A percentile compares a stretch with the other conserved stretches of the same genome.
phyloP scores from a whole-genome alignment of 306 rosid genomes.

The Herpetospermum pedunculosum region DNA sequence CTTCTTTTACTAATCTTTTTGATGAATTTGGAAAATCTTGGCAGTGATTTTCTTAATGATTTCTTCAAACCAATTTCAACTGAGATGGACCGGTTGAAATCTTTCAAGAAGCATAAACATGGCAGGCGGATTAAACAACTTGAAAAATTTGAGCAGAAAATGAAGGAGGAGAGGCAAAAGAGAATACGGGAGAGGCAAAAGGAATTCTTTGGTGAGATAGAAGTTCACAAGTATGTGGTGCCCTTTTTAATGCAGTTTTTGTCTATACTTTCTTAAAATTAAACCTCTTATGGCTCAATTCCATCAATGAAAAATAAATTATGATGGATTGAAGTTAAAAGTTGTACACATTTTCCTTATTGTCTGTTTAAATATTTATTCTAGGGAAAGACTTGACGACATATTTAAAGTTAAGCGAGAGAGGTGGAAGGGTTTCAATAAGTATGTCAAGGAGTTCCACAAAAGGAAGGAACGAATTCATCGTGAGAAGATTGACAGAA shows the following conservation, averaged over 20 bases:
- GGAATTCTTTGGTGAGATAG: constrained; percentile 91
- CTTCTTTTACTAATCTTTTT: constrained; percentile 12
- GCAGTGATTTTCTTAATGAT: constrained; percentile 86
- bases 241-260: constrained; percentile 6
- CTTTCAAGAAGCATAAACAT: constrained; percentile 84
- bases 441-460: constrained; percentile 86
- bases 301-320: background rate
- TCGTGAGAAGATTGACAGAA: constrained; percentile 96
- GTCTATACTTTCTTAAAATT: background rate
- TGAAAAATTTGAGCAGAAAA: constrained; percentile 88
- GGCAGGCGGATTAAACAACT: constrained; percentile 93
- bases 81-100: constrained; percentile 75
- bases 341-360: background rate
- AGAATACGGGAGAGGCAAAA: constrained; percentile 96
- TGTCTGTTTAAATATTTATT: constrained; percentile 22
- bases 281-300: background rate
- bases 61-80: constrained; percentile 70
- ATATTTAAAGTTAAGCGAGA: constrained; percentile 81
- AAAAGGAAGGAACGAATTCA: constrained; percentile 93
- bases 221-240: constrained; percentile 86
- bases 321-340: background rate
- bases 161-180: constrained; percentile 99
- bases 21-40: constrained; percentile 19
- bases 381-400: constrained; percentile 91
- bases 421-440: constrained; percentile 87